phyloP scores from a whole-genome alignment of 768 basidiomycete genomes.

The Infundibulicybe gibba region DNA sequence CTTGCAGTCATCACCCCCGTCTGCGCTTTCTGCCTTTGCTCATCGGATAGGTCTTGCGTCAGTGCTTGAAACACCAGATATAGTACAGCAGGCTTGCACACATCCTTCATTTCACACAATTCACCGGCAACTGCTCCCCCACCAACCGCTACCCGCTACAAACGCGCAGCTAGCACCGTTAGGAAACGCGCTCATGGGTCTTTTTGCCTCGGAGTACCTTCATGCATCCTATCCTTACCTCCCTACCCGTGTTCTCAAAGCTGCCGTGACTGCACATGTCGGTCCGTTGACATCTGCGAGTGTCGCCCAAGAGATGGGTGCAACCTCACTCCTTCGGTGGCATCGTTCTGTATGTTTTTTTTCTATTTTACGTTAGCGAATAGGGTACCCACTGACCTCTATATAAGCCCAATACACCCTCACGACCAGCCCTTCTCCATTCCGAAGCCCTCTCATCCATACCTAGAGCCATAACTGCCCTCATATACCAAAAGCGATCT shows the following conservation, averaged over 20 bases:
- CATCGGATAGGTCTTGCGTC: conserved; percentile 71
- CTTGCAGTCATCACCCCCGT: conserved; percentile 66
- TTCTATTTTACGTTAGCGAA: not conserved
- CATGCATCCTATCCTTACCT: conserved; percentile 82
- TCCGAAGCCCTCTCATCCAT: conserved; percentile 88
- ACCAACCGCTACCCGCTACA: conserved; percentile 49
- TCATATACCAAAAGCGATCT: conserved; percentile 86
- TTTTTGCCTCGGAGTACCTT: conserved; percentile 85
- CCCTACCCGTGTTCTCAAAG: conserved; percentile 88
- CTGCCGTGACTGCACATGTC: conserved; percentile 88
- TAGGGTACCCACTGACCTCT: too few relatives aligned
- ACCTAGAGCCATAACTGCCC: conserved; percentile 81
- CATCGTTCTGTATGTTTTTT: conserved; percentile 58
- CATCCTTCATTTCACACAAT: conserved; percentile 66
- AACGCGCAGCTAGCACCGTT: conserved; percentile 75
- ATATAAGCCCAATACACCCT: conserved; percentile 42
- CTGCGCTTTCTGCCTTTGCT: conserved; percentile 72
- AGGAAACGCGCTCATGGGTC: conserved; percentile 86
- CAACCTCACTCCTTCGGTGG: conserved; percentile 76
- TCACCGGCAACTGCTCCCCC: conserved; percentile 53
- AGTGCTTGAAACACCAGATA: conserved; percentile 47
- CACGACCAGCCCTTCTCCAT: conserved; percentile 55
- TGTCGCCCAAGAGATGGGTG: conserved; percentile 86
- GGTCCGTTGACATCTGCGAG: conserved; percentile 80
- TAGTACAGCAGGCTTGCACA: conserved; percentile 73